Conservation (phyloP, 148 eudicot species). For the Diospyros kaki region DNA sequence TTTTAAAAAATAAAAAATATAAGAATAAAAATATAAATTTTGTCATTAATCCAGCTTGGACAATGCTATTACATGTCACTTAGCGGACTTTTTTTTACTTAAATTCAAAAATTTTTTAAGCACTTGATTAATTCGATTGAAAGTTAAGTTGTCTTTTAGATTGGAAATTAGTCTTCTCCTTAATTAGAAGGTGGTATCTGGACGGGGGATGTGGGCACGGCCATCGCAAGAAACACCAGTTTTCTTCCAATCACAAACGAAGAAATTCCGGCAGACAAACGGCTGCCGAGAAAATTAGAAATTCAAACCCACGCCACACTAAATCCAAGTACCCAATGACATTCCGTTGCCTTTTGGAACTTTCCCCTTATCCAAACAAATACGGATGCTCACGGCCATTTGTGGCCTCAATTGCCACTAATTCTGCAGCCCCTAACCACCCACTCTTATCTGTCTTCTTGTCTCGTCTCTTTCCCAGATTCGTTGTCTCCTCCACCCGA, state of each 20-base stretch:
- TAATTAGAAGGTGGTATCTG: too few relatives aligned
- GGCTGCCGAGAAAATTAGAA: background rate
- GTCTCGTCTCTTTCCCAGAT: slow-evolving; percentile 6
- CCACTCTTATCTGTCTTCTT: background rate
- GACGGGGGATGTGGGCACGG: too few relatives aligned
- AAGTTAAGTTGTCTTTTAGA: too few relatives aligned
- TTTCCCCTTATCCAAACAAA: slow-evolving; percentile 18
- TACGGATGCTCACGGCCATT: slow-evolving; percentile 3
- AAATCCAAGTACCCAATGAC: background rate
- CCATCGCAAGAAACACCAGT: background rate
- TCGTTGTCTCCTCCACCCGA: background rate
- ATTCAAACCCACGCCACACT: background rate
- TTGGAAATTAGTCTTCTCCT: too few relatives aligned
- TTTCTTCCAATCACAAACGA: background rate
- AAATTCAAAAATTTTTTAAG: too few relatives aligned
- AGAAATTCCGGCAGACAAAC: background rate
- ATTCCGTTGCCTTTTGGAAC: background rate
- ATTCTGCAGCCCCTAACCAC: background rate
- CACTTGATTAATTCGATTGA: too few relatives aligned
- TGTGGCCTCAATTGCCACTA: slow-evolving; percentile 4
- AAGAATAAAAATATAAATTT: too few relatives aligned
- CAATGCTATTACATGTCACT: too few relatives aligned
- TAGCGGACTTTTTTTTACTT: too few relatives aligned
- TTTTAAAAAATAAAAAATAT: too few relatives aligned
- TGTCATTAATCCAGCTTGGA: too few relatives aligned